These are phyloP conservation scores for Penicillium cosmopolitanum DNA, from an alignment of 495 filamentous ascomycete genomes.

Conservation along the genomic window DNA sequence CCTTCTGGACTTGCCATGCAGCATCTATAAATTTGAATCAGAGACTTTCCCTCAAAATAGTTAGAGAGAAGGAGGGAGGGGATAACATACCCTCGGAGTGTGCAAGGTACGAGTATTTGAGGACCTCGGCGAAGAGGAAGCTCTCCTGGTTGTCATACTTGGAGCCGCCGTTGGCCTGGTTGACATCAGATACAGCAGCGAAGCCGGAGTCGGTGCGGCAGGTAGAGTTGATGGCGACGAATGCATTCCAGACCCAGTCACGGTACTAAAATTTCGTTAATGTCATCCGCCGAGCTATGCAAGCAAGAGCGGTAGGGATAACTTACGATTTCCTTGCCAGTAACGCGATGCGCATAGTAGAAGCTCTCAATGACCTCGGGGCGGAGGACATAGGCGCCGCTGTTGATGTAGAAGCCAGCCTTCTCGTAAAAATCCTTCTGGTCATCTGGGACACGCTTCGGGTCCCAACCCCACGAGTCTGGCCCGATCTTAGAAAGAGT, in stretches of 20 bases:
- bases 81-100: constrained; percentile 45
- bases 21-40: constrained; percentile 49
- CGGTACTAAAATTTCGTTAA: constrained; percentile 59
- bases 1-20: constrained; percentile 66
- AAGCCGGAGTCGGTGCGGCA: constrained; percentile 69
- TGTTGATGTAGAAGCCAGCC: constrained; percentile 76
- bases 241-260: constrained; percentile 86
- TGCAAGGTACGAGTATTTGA: constrained; percentile 84
- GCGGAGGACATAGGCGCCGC: constrained; percentile 65
- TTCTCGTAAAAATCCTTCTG: constrained; percentile 62
- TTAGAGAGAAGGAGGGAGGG: neutral
- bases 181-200: constrained; percentile 68
- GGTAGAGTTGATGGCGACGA: constrained; percentile 68
- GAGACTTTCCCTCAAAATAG: neutral
- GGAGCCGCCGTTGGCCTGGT: constrained; percentile 59
- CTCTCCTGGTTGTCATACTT: constrained; percentile 78
- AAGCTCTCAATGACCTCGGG: constrained; percentile 87
- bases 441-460: constrained; percentile 44
- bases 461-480: constrained; percentile 75
- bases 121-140: constrained; percentile 87
- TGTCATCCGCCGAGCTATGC: neutral
- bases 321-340: constrained; percentile 59
- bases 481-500: constrained; percentile 79
- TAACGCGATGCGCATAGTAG: constrained; percentile 86
- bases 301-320: neutral